These are phyloP conservation scores for Wickerhamiella kazuoi DNA, from an alignment of 805 yeast species.

Conservation along the genomic window DNA sequence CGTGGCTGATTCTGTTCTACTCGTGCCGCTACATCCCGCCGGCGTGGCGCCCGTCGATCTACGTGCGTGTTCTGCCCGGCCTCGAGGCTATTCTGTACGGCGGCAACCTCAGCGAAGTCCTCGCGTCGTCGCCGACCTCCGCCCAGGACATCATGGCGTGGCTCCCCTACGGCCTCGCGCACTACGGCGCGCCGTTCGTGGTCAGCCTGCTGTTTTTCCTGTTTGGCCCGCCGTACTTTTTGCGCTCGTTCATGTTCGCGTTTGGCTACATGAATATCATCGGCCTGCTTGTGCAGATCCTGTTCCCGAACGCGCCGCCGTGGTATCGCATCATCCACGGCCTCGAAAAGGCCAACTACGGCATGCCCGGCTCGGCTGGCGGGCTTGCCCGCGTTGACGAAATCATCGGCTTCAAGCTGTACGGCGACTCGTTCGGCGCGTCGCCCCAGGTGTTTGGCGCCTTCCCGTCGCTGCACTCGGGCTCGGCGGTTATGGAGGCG, in stretches of 20 bases:
- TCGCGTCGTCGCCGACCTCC: conserved; percentile 53
- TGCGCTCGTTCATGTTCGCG: conserved; percentile 74
- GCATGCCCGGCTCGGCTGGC: conserved; percentile 89
- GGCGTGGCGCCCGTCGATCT: conserved; percentile 67
- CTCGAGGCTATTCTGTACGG: conserved; percentile 85
- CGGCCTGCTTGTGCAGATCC: conserved; percentile 68
- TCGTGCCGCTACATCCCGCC: conserved; percentile 59
- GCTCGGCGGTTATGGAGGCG: conserved; percentile 87
- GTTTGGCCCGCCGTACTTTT: conserved; percentile 79
- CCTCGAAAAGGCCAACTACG: conserved; percentile 72
- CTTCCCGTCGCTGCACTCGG: conserved; percentile 70
- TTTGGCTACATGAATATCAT: conserved; percentile 85
- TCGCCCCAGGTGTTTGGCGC: conserved; percentile 95
- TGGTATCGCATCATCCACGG: conserved; percentile 86
- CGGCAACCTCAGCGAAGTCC: conserved; percentile 66
- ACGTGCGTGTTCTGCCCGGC: conserved; percentile 76
- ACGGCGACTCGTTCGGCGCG: conserved; percentile 62
- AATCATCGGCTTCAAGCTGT: conserved; percentile 61
- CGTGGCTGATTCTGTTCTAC: conserved; percentile 76
- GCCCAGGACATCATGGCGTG: conserved; percentile 73
- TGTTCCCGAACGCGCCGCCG: conserved; percentile 92
- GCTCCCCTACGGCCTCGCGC: conserved; percentile 87
- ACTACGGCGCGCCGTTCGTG: conserved; percentile 79
- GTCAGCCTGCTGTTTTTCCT: conserved; percentile 61
- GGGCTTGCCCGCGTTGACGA: conserved; percentile 79